These are phyloP conservation scores for Candida oleophila DNA, from an alignment of 805 yeast species.

Conservation along the genomic window DNA sequence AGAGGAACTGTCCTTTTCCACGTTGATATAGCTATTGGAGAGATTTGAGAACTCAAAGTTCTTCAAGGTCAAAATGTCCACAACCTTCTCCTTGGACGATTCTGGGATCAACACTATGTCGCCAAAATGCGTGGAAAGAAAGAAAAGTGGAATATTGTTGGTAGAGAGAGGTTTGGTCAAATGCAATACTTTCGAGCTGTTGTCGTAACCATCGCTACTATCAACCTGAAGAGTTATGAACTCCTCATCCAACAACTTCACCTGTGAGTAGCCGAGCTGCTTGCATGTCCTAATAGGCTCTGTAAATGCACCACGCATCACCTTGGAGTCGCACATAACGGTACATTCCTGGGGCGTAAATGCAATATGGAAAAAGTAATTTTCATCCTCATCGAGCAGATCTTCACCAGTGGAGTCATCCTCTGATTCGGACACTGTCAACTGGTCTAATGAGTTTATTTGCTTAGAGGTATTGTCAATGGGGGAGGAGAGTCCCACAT, in stretches of 20 bases:
- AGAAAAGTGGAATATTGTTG: constrained; percentile 57
- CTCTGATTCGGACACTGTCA: constrained; percentile 5
- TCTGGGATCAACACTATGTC: constrained; percentile 63
- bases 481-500: not conserved
- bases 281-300: constrained; percentile 36
- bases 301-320: constrained; percentile 38
- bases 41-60: constrained; percentile 45
- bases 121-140: constrained; percentile 60
- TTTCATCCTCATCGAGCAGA: constrained; percentile 30
- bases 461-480: constrained; percentile 3
- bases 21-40: constrained; percentile 40
- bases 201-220: constrained; percentile 56
- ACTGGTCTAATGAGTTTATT: constrained; percentile 2
- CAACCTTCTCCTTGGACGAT: constrained; percentile 42
- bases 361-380: constrained; percentile 57
- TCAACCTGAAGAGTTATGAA: constrained; percentile 59
- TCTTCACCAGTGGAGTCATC: constrained; percentile 13
- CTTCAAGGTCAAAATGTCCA: constrained; percentile 41
- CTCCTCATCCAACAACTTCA: constrained; percentile 39
- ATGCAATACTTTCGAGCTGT: constrained; percentile 50
- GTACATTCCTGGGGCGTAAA: constrained; percentile 65
- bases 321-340: constrained; percentile 46
- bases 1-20: constrained; percentile 2
- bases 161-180: constrained; percentile 58
- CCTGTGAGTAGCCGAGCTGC: constrained; percentile 30